phyloP scores from a whole-genome alignment of 2,329 filamentous ascomycete genomes.

The Botrytis fabae region DNA sequence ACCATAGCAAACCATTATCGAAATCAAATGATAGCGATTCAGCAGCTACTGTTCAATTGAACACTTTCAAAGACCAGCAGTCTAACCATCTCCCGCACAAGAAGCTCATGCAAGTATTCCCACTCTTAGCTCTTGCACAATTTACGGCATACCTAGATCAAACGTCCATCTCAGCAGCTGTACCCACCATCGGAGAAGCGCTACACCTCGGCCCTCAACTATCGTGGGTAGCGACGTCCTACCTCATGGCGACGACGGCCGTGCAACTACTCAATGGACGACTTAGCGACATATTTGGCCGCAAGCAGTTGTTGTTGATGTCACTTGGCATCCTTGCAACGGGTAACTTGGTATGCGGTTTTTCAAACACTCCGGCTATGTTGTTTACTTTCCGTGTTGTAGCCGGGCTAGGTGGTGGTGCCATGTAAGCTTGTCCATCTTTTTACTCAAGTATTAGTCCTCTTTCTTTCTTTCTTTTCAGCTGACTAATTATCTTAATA shows the following conservation, averaged over 20 bases:
- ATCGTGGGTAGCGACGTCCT: constrained; percentile 24
- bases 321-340: constrained; percentile 18
- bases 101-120: constrained; percentile 24
- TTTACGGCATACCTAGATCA: constrained; percentile 27
- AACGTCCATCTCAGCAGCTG: constrained; percentile 22
- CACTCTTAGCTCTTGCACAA: constrained; percentile 22
- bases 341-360: constrained; percentile 25
- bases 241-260: constrained; percentile 21
- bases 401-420: constrained; percentile 24
- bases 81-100: constrained; percentile 16
- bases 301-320: constrained; percentile 16
- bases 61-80: constrained; percentile 11
- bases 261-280: constrained; percentile 25
- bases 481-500: not conserved
- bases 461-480: not conserved
- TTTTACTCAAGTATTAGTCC: not conserved
- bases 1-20: not conserved
- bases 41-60: constrained; percentile 1
- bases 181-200: constrained; percentile 23
- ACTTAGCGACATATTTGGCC: constrained; percentile 26
- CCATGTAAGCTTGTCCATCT: constrained; percentile 16
- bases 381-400: constrained; percentile 22
- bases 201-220: constrained; percentile 20
- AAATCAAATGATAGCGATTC: constrained; percentile 1
- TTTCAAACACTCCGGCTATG: constrained; percentile 18